phyloP scores from a whole-genome alignment of 257 asterid species.

The Solanum medicagineum region DNA sequence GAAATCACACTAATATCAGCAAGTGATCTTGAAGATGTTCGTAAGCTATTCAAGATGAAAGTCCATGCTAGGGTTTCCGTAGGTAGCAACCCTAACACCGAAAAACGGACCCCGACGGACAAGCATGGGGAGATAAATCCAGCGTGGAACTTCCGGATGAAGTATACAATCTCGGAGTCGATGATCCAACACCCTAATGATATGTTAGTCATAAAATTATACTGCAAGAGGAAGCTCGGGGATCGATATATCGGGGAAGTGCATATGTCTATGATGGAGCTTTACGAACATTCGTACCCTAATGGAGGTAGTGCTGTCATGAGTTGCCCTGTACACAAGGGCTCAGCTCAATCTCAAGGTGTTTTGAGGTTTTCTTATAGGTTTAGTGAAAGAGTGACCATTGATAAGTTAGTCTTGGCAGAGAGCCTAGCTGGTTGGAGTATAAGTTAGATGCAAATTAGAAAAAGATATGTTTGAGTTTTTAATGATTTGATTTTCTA shows the following conservation, averaged over 20 bases:
- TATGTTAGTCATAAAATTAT: slow-evolving; percentile 25
- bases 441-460: not conserved
- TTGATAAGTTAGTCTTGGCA: slow-evolving; percentile 39
- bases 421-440: slow-evolving; percentile 27
- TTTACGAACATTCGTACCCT: slow-evolving; percentile 30
- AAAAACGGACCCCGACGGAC: slow-evolving; percentile 24
- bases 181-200: slow-evolving; percentile 18
- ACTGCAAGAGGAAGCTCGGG: slow-evolving; percentile 56
- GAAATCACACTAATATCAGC: slow-evolving; percentile 47
- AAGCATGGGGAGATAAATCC: slow-evolving; percentile 29
- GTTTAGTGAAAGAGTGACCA: slow-evolving; percentile 44
- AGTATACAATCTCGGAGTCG: slow-evolving; percentile 40
- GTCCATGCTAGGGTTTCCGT: slow-evolving; percentile 51
- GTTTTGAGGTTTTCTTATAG: slow-evolving; percentile 35
- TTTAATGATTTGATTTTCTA: not conserved
- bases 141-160: slow-evolving; percentile 55
- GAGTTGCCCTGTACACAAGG: slow-evolving; percentile 39
- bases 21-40: slow-evolving; percentile 32
- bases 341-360: slow-evolving; percentile 55
- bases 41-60: slow-evolving; percentile 45
- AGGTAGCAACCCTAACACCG: slow-evolving; percentile 15
- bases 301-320: slow-evolving; percentile 37
- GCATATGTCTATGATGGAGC: slow-evolving; percentile 43
- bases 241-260: slow-evolving; percentile 66
- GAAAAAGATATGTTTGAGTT: not conserved